phyloP scores from a whole-genome alignment of 805 yeast genomes.

The Maudiozyma pseudohumilis region DNA sequence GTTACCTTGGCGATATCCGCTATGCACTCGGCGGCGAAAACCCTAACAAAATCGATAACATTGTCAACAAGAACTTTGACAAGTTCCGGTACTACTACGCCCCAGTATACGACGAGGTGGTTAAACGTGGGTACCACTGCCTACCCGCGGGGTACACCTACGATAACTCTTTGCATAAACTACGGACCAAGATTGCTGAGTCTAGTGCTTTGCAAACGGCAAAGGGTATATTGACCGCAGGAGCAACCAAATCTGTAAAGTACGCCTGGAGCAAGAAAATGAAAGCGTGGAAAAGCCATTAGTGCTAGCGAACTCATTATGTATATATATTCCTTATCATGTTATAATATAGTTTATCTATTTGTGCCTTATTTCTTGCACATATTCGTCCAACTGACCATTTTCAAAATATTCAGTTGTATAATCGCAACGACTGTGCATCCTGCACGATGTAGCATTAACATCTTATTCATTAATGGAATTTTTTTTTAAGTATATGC shows the following conservation, averaged over 20 bases:
- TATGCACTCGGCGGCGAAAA: constrained; percentile 83
- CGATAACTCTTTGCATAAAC: constrained; percentile 28
- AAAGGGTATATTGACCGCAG: constrained; percentile 86
- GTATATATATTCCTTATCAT: neutral
- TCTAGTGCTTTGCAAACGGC: constrained; percentile 70
- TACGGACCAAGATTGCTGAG: constrained; percentile 47
- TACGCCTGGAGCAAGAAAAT: constrained; percentile 67
- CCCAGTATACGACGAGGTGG: constrained; percentile 41
- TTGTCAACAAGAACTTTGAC: constrained; percentile 64
- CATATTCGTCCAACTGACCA: no score
- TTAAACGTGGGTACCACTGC: constrained; percentile 25
- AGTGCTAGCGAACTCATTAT: neutral
- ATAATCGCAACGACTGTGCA: no score
- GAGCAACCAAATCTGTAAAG: constrained; percentile 53
- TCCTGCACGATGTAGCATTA: no score
- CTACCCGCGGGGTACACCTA: constrained; percentile 33
- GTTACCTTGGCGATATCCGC: constrained; percentile 87
- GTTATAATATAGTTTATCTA: no score
- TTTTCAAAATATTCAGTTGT: no score
- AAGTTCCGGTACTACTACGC: constrained; percentile 63
- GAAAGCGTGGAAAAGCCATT: constrained; percentile 26
- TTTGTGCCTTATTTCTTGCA: no score
- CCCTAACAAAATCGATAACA: constrained; percentile 78
- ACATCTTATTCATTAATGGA: neutral
- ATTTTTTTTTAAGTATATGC: neutral